These are phyloP conservation scores for Candida boleticola DNA, from an alignment of 805 yeast species.

Conservation along the genomic window DNA sequence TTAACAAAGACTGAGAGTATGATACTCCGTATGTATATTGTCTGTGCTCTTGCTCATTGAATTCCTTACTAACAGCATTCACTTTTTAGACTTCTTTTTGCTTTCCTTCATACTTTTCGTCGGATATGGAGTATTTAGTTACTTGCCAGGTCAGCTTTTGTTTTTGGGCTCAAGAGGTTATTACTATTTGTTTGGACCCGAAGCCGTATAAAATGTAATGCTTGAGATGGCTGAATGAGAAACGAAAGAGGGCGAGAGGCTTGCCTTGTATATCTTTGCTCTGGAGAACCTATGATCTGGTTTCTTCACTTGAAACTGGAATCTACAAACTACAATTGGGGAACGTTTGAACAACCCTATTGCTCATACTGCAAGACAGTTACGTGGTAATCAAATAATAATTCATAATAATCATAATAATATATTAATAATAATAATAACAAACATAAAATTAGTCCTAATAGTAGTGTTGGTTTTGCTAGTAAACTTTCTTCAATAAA, in stretches of 20 bases:
- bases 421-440: too few relatives aligned
- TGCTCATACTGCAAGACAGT: too few relatives aligned
- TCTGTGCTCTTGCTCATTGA: background rate
- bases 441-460: background rate
- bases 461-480: too few relatives aligned
- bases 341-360: too few relatives aligned
- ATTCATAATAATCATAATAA: background rate
- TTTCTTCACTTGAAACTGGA: too few relatives aligned
- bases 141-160: slow-evolving; percentile 26
- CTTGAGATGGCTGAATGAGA: too few relatives aligned
- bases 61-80: slow-evolving; percentile 5
- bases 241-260: too few relatives aligned
- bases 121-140: slow-evolving; percentile 23
- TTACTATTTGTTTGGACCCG: slow-evolving; percentile 35
- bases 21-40: slow-evolving; percentile 19
- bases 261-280: too few relatives aligned
- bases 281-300: too few relatives aligned
- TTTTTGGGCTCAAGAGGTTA: slow-evolving; percentile 29
- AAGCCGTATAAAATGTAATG: slow-evolving; percentile 3
- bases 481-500: too few relatives aligned
- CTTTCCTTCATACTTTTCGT: slow-evolving; percentile 22
- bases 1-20: slow-evolving; percentile 44
- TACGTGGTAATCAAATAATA: background rate
- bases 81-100: slow-evolving; percentile 17
- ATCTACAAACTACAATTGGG: too few relatives aligned